Base-by-base conservation (phyloP, 805 yeast species). In the Kurtzmaniella cleridarum region DNA sequence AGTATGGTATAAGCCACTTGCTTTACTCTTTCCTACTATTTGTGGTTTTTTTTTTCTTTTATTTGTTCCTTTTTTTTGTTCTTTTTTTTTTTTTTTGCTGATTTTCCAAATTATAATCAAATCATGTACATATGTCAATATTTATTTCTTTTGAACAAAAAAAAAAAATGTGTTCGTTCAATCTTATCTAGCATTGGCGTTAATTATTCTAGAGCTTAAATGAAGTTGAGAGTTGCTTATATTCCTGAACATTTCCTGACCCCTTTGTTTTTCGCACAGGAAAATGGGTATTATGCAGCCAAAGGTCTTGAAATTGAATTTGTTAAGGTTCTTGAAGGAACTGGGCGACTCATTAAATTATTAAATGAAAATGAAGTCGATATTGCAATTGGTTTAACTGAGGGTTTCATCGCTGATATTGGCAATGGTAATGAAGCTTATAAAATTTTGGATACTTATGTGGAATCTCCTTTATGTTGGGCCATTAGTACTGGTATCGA, bases 221-320 rank as follows among this genome's bases (percentile, higher is more conserved):
- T 43, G 44, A 33, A 45, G 18, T 47, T 79, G 24, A 76, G 59
- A 52, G 84, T 89, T 23, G 97, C 96, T 2, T 84, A 77, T 62
- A 79, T 89, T 38, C 96, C 96, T 2, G 96, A 89, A 60, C 97
- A 90, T 56, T 90, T 88, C 53, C 81, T 93, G 30, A 84, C 96
- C 0, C 96, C 96, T 3, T 65, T 89, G 46, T 79, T 79, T 44
- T 77, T 87, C 53, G 95, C 95, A 3, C 54, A 71, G 42, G 44
- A 65, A 34, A 71, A 85, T 35, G 81, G 81, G 0, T 81, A 58
- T 51, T 85, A 75, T 53, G 57, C 56, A 5, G 60, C 60, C 6
- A 54, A 60, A 27, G 78, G 76, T 2, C 48, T 87, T 6, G 70
- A 73, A 2, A 74, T 84, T 35, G 80, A 82, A 46, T 62, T 81